Evolutionary conservation across 306 rosid species (phyloP).

Genomic region (Ochetophila trinervis): DNA sequence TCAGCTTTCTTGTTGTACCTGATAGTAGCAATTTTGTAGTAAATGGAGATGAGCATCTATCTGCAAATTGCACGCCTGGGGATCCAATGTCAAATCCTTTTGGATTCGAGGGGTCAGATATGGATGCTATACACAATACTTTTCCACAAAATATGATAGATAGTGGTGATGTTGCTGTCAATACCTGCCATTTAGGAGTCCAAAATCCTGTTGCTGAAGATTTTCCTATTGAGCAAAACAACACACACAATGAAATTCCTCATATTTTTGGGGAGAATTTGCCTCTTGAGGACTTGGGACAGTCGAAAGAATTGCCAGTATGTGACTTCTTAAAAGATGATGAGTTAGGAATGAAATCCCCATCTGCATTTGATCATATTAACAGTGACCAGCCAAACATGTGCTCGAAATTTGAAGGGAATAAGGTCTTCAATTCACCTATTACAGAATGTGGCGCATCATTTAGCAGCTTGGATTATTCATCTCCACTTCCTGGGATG

Average conservation of each 20-base stretch:
- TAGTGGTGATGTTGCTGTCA: conserved; percentile 24
- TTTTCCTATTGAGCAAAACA: conserved; percentile 35
- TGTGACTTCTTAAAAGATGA: conserved; percentile 44
- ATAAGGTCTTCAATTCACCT: conserved; percentile 51
- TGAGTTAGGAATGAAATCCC: conserved; percentile 36
- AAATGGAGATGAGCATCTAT: conserved; percentile 41
- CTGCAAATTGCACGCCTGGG: conserved; percentile 43
- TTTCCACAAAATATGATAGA: conserved; percentile 53
- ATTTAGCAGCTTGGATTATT: conserved; percentile 52
- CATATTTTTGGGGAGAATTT: conserved; percentile 40
- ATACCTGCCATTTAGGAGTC: conserved; percentile 40
- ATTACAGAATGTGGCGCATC: conserved; percentile 59
- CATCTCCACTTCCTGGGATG: conserved; percentile 63
- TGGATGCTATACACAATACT: conserved; percentile 35
- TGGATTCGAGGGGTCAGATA: conserved; percentile 42
- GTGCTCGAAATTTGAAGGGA: conserved; percentile 55
- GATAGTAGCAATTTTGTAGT: conserved; percentile 30
- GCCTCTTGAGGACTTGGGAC: conserved; percentile 36
- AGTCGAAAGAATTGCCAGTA: conserved; percentile 37
- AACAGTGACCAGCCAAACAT: conserved; percentile 46
- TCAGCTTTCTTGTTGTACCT: conserved; percentile 59
- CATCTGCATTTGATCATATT: conserved; percentile 46
- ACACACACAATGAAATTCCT: conserved; percentile 40
- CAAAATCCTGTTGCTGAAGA: conserved; percentile 42
- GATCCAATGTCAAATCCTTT: conserved; percentile 43